Evolutionary conservation across 75 land plant genomes (phyloP).

Genomic region (Selaginella moellendorffii): DNA sequence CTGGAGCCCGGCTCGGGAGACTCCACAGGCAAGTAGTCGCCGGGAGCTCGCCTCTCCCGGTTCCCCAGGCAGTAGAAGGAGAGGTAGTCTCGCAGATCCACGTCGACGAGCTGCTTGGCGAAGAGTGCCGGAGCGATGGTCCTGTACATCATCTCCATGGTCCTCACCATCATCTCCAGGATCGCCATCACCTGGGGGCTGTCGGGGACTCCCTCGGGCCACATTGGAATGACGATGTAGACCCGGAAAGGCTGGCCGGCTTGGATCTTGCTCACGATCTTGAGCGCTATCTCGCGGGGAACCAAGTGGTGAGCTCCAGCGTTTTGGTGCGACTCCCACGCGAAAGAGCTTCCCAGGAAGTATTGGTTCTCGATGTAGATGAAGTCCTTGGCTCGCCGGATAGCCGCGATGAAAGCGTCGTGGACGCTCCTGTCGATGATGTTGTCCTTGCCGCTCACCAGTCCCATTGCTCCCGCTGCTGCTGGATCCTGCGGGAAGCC

Average conservation of each 20-base stretch:
- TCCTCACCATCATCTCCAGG: constrained; percentile 71
- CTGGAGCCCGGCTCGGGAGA: constrained; percentile 50
- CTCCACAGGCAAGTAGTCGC: constrained; percentile 60
- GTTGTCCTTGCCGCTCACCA: constrained; percentile 81
- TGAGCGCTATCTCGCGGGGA: constrained; percentile 63
- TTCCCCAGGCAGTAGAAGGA: constrained; percentile 81
- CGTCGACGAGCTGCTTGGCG: constrained; percentile 37
- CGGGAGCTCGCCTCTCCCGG: constrained; percentile 43
- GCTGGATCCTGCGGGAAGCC: constrained; percentile 82
- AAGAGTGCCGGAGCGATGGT: constrained; percentile 44
- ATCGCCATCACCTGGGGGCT: constrained; percentile 71
- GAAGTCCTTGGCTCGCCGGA: constrained; percentile 68
- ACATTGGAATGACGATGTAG: constrained; percentile 81
- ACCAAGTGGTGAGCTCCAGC: constrained; percentile 51
- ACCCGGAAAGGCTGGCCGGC: constrained; percentile 68
- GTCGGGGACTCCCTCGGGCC: constrained; percentile 82
- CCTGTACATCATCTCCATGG: constrained; percentile 87
- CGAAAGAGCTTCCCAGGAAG: constrained; percentile 74
- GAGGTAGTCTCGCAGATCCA: constrained; percentile 51
- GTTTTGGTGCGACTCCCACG: constrained; percentile 45
- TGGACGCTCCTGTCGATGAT: constrained; percentile 80
- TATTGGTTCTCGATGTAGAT: constrained; percentile 92
- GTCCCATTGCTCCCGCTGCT: constrained; percentile 59
- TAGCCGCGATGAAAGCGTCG: constrained; percentile 81
- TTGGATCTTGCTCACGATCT: constrained; percentile 79